Percentiles rank a stretch among this genome's conserved stretches.
phyloP scores from a whole-genome alignment of 495 filamentous ascomycete species.

The Hypomontagnella submonticulosa region DNA sequence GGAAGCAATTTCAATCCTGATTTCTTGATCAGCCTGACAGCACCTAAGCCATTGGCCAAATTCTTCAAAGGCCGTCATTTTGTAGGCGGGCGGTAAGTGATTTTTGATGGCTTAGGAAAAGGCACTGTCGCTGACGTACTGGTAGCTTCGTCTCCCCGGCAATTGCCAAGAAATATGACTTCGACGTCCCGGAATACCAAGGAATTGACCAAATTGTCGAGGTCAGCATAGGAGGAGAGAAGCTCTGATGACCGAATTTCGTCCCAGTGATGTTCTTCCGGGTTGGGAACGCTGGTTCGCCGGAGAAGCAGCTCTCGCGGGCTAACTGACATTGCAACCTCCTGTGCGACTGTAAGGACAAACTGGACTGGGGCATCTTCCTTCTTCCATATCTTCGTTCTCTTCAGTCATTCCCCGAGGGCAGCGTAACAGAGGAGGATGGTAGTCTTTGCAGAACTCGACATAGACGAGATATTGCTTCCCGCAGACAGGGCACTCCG shows the following conservation, averaged over 20 bases:
- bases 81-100: constrained; percentile 75
- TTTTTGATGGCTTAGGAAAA: constrained; percentile 15
- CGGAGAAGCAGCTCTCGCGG: constrained; percentile 7
- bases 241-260: constrained; percentile 56
- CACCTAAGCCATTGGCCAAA: constrained; percentile 91
- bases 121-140: constrained; percentile 35
- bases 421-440: constrained; percentile 56
- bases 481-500: constrained; percentile 63
- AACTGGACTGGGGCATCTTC: constrained; percentile 59
- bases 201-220: constrained; percentile 93
- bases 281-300: constrained; percentile 9
- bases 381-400: constrained; percentile 57
- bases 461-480: constrained; percentile 63
- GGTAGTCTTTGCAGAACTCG: constrained; percentile 59
- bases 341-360: constrained; percentile 62
- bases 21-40: constrained; percentile 87
- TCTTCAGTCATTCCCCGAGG: constrained; percentile 50
- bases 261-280: constrained; percentile 11
- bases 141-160: constrained; percentile 78
- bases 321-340: constrained; percentile 58
- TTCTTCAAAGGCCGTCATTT: constrained; percentile 89
- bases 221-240: constrained; percentile 68
- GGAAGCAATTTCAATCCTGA: constrained; percentile 82
- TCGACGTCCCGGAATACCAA: constrained; percentile 84
- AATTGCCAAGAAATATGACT: constrained; percentile 87